phyloP scores from a whole-genome alignment of 768 basidiomycete genomes.

The Termitomyces titanicus region DNA sequence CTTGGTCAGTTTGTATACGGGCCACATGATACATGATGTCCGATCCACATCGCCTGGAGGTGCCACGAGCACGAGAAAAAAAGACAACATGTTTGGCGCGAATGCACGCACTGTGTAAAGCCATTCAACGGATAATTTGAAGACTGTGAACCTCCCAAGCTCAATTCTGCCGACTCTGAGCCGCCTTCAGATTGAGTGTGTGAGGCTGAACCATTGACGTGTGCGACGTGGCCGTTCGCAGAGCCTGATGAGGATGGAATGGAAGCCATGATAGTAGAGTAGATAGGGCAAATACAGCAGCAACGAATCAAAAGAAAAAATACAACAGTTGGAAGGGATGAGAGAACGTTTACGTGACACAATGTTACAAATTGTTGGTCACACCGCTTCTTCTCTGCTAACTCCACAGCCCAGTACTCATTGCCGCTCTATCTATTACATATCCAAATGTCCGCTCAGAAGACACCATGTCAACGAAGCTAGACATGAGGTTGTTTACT shows the following conservation, averaged over 20 bases:
- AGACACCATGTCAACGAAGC: constrained; percentile 49
- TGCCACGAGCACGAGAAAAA: constrained; percentile 4
- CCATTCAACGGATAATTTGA: constrained; percentile 51
- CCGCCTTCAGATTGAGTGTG: constrained; percentile 34
- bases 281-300: constrained; percentile 6
- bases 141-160: constrained; percentile 33
- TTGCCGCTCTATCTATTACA: constrained; percentile 30
- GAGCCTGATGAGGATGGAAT: constrained; percentile 37
- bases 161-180: constrained; percentile 33
- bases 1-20: constrained; percentile 5
- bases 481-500: constrained; percentile 53
- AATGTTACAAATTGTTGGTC: constrained; percentile 12
- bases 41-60: constrained; percentile 9
- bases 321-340: constrained; percentile 8
- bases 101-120: constrained; percentile 51
- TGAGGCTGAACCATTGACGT: constrained; percentile 46
- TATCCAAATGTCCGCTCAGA: constrained; percentile 34
- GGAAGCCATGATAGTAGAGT: constrained; percentile 28
- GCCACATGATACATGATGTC: constrained; percentile 9
- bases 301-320: constrained; percentile 7
- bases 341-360: constrained; percentile 15
- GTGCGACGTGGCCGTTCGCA: constrained; percentile 49
- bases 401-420: not conserved
- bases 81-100: not conserved
- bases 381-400: constrained; percentile 2